Conservation (phyloP, 768 basidiomycete genomes). For the Amanita fuliginea region DNA sequence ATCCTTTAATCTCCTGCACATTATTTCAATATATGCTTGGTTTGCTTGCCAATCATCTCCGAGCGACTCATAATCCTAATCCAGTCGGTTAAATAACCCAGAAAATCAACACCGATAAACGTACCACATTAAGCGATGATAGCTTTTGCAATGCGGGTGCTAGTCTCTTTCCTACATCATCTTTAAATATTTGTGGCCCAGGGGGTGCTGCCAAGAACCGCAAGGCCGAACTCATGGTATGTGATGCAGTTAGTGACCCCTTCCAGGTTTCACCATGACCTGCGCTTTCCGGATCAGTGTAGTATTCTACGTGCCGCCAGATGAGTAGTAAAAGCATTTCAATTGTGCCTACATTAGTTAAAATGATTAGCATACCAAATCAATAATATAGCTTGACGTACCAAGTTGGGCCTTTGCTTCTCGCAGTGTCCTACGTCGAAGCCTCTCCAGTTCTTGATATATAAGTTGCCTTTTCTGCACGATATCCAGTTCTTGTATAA, state of each 20-base stretch:
- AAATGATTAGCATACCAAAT: not conserved
- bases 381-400: constrained; percentile 18
- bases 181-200: constrained; percentile 47
- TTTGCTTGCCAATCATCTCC: constrained; percentile 50
- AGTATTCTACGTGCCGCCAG: constrained; percentile 73
- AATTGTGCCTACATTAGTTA: constrained; percentile 36
- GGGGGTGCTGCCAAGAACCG: constrained; percentile 41
- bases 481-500: constrained; percentile 59
- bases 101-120: constrained; percentile 11
- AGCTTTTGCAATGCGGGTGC: constrained; percentile 43
- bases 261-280: constrained; percentile 5
- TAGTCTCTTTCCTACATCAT: constrained; percentile 45
- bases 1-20: constrained; percentile 62
- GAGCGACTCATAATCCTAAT: constrained; percentile 30
- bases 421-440: constrained; percentile 24
- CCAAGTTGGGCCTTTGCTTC: constrained; percentile 48
- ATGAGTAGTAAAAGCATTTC: constrained; percentile 75
- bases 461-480: constrained; percentile 59
- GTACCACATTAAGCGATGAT: constrained; percentile 29
- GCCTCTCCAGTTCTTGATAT: constrained; percentile 45
- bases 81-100: constrained; percentile 9
- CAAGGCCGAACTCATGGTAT: constrained; percentile 35
- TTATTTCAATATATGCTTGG: constrained; percentile 65
- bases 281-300: constrained; percentile 24
- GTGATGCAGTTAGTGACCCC: constrained; percentile 9